Evolutionary conservation across 2,329 filamentous ascomycete genomes (phyloP), one percentile per base, ranked within the genome.

Genomic region (Clarireedia paspali): DNA sequence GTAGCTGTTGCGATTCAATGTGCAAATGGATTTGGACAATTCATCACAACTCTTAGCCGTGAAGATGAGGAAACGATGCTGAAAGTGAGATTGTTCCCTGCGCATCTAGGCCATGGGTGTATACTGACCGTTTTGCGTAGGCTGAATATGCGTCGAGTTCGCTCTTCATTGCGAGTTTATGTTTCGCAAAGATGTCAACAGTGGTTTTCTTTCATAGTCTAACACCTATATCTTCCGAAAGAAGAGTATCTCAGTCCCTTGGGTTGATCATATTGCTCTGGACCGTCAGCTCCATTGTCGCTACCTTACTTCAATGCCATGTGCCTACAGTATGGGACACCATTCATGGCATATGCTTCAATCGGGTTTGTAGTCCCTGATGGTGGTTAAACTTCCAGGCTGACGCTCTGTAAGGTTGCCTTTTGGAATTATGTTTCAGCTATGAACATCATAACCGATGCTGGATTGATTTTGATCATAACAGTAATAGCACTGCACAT

Each of bases 391-490:
- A 38, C 15, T 30, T 27, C 24, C 5, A 12, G 3, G 36, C 39
- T 42, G 39, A 42, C 15, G n/a, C 20, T 17, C 3, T 7, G 15
- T 40, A 6, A 57, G 56, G 45, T 2, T 30, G 39, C 40, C 4
- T 57, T 57, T 26, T 55, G 52, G 56, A 47, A 44, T n/a, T 46
- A 26, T 30, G 20, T n/a, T 17, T 27, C 51, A 6, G 24, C 27
- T 12, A 45, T 49, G 15, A 54, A 57, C 12, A 57, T 57, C 17
- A 15, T 55, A 7, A 57, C 47, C 3, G 56, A 57, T 36, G 10
- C 20, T n/a, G 24, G 36, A 14, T 6, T 55, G 20, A 44, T 57
- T 10, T 12, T 50, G 12, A 24, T 50, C 17, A 50, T 55, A 30
- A 34, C 38, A 5, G 30, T 46, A 15, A 55, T 57, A 45, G 47